Evolutionary conservation across 768 basidiomycete species (phyloP).

Genomic region (Phylloporus rhodoxanthus): DNA sequence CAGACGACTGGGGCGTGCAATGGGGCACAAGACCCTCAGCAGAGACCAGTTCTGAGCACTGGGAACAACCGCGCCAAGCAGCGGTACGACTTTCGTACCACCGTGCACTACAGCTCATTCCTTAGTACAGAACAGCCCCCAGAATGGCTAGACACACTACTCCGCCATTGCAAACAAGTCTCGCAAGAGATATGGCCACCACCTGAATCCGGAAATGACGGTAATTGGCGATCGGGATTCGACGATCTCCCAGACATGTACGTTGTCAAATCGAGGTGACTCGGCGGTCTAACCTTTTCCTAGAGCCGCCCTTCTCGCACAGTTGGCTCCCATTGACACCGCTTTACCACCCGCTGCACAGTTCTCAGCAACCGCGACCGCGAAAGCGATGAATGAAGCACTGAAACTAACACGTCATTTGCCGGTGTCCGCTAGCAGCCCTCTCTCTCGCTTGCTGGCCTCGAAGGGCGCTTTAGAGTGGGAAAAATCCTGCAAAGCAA

Average conservation of each 20-base stretch:
- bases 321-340: slow-evolving; percentile 47
- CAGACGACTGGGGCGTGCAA: slow-evolving; percentile 35
- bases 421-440: slow-evolving; percentile 50
- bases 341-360: slow-evolving; percentile 43
- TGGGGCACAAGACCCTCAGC: slow-evolving; percentile 32
- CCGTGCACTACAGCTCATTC: slow-evolving; percentile 13
- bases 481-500: slow-evolving; percentile 61
- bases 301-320: slow-evolving; percentile 38
- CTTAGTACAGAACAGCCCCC: slow-evolving; percentile 49
- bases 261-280: slow-evolving; percentile 24
- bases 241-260: slow-evolving; percentile 56
- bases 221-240: slow-evolving; percentile 38
- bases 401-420: slow-evolving; percentile 60
- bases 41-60: slow-evolving; percentile 45
- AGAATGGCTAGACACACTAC: slow-evolving; percentile 53
- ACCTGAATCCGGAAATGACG: slow-evolving; percentile 21
- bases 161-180: slow-evolving; percentile 49
- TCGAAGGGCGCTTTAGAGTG: slow-evolving; percentile 73
- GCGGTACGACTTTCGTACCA: slow-evolving; percentile 46
- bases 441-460: slow-evolving; percentile 61
- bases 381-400: slow-evolving; percentile 55
- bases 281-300: background rate
- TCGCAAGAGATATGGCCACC: slow-evolving; percentile 49
- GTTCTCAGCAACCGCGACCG: slow-evolving; percentile 51
- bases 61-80: slow-evolving; percentile 56